These are phyloP conservation scores for Tuber aestivum DNA, from an alignment of 495 filamentous ascomycete species.

Conservation along the genomic window DNA sequence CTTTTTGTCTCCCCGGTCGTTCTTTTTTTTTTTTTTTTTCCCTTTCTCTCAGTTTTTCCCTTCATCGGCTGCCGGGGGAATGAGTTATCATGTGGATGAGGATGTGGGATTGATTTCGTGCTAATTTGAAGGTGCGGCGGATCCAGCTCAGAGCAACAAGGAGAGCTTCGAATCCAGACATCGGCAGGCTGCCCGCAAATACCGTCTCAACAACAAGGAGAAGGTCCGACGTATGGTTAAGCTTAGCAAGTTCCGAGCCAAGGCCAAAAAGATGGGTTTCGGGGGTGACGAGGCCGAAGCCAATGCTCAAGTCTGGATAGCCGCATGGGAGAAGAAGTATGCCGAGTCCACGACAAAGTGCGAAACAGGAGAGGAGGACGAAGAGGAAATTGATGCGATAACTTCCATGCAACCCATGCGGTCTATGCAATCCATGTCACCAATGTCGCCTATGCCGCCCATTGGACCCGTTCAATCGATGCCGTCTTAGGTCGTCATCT, in stretches of 20 bases:
- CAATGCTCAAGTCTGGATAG: slow-evolving; percentile 34
- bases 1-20: slow-evolving; percentile 24
- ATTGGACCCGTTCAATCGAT: slow-evolving; percentile 1
- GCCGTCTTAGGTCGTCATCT: neutral
- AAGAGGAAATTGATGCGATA: slow-evolving; percentile 2
- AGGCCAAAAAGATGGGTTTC: slow-evolving; percentile 33
- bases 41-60: slow-evolving; percentile 8
- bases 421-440: neutral
- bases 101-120: slow-evolving; percentile 6
- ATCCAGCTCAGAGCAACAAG: slow-evolving; percentile 18
- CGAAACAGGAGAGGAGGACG: slow-evolving; percentile 30
- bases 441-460: neutral
- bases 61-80: neutral
- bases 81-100: neutral
- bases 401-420: neutral
- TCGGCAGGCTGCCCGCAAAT: slow-evolving; percentile 37
- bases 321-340: slow-evolving; percentile 36
- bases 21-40: slow-evolving; percentile 30
- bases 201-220: slow-evolving; percentile 37
- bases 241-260: slow-evolving; percentile 33
- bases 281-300: slow-evolving; percentile 29
- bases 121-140: slow-evolving; percentile 6
- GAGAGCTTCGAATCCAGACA: slow-evolving; percentile 35
- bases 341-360: slow-evolving; percentile 29
- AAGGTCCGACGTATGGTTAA: slow-evolving; percentile 37